Evolutionary conservation across 2,329 filamentous ascomycete species (phyloP), one percentile per base, ranked within the genome.

Genomic region (Neofusicoccum sp.): DNA sequence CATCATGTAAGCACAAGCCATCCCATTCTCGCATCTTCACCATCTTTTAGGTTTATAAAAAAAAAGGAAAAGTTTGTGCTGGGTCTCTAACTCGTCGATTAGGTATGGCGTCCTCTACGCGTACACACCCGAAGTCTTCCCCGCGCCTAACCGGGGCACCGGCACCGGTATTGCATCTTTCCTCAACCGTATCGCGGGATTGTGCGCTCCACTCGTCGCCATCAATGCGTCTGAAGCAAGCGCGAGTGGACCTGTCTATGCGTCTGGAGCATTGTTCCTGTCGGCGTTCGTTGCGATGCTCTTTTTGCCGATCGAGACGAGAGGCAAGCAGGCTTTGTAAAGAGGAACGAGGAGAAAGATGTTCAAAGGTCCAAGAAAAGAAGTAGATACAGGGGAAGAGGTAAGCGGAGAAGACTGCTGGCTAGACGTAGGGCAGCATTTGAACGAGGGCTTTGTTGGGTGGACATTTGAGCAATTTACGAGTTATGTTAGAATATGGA

Each of bases 121-220:
- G 6, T 91, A 90, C 70, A 91, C 89, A 0, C 89, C 89, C 0
- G 89, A 91, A 68, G 84, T 91, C 30, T 91, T 92, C 74, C 88
- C 89, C 0, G 86, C 88, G 0, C 87, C 88, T 0, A 84, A 88
- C 24, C 79, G 89, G 33, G 89, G 89, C 4, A 89, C 88, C 0
- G 89, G 88, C 5, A 89, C 86, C 0, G 89, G 89, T 43, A 87
- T 91, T 49, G 85, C 86, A 24, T 89, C 85, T 69, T 89, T 89
- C 69, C 73, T 91, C 63, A 91, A 91, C 71, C 79, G 89, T 38
- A 70, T 88, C 41, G 83, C 84, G 4, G 89, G 89, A 4, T 77
- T 91, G 9, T 79, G 86, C 67, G 89, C 89, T 0, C 89, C 89
- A 0, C 79, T 91, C 9, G 76, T 91, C 28, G 89, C 89, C 0